These are phyloP conservation scores for Aspergillus avenaceus DNA, from an alignment of 495 filamentous ascomycete genomes.

Conservation along the genomic window DNA sequence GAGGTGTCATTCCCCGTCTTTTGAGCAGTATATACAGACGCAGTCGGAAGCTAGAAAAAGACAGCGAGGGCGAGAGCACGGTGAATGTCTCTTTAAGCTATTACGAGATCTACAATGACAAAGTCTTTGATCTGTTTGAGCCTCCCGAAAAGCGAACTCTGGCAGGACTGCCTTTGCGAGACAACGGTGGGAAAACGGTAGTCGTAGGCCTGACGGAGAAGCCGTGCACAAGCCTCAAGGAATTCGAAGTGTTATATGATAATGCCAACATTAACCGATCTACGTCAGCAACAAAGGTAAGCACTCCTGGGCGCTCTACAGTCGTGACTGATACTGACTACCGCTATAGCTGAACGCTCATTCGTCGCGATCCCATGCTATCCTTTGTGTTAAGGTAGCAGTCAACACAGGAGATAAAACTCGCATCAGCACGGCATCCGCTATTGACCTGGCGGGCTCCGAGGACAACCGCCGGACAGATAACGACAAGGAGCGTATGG, in stretches of 20 bases:
- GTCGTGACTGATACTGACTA: conserved; percentile 10
- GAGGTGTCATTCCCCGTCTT: conserved; percentile 86
- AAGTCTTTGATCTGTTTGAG: conserved; percentile 91
- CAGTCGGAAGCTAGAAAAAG: conserved; percentile 82
- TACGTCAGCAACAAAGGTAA: conserved; percentile 83
- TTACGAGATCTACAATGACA: conserved; percentile 98
- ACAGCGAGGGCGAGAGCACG: conserved; percentile 66
- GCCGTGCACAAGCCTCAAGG: conserved; percentile 78
- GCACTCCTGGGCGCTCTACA: background rate
- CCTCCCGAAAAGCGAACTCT: conserved; percentile 83
- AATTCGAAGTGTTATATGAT: conserved; percentile 90
- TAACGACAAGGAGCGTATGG: conserved; percentile 87
- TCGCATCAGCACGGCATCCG: conserved; percentile 77
- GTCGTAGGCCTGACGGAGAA: conserved; percentile 89
- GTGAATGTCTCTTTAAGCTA: conserved; percentile 84
- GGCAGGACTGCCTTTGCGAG: conserved; percentile 81
- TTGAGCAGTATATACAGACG: conserved; percentile 83
- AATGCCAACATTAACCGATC: conserved; percentile 91
- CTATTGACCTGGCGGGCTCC: conserved; percentile 93
- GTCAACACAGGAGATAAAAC: conserved; percentile 68
- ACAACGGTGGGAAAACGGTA: conserved; percentile 83
- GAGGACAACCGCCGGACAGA: conserved; percentile 95
- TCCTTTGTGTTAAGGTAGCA: conserved; percentile 83
- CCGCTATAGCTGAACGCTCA: conserved; percentile 72
- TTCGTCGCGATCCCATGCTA: conserved; percentile 89